phyloP scores from a whole-genome alignment of 2,329 filamentous ascomycete genomes.

The Microdochium paspali region DNA sequence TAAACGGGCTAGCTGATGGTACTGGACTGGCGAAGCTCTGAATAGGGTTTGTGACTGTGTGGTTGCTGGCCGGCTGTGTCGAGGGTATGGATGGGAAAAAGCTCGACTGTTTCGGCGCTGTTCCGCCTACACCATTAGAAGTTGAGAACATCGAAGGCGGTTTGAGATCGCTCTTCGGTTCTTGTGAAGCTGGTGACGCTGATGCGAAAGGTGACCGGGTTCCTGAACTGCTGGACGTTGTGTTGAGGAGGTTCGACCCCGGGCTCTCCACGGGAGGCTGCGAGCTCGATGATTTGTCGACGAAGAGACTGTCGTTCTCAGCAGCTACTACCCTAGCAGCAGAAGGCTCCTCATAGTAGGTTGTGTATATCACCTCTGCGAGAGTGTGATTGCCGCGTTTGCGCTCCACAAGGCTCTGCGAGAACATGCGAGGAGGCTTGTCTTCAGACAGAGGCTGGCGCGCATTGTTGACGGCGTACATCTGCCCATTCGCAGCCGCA shows the following conservation, averaged over 20 bases:
- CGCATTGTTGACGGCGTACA: slow-evolving; percentile 35
- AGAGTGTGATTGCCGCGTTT: slow-evolving; percentile 46
- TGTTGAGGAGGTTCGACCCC: neutral
- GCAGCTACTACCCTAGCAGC: neutral
- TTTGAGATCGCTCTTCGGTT: neutral
- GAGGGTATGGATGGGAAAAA: neutral
- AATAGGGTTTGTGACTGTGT: no score
- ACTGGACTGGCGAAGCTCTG: neutral
- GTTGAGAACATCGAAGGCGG: neutral
- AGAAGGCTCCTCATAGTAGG: slow-evolving; percentile 27
- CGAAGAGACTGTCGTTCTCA: slow-evolving; percentile 16
- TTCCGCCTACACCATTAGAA: neutral
- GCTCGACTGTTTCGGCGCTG: neutral
- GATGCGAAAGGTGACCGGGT: neutral
- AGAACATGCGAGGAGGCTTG: slow-evolving; percentile 46
- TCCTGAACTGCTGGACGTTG: neutral
- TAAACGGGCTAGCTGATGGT: neutral
- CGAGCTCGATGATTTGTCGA: slow-evolving; percentile 8
- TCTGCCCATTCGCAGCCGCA: slow-evolving; percentile 24
- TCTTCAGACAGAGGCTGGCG: slow-evolving; percentile 34
- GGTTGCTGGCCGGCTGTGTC: neutral
- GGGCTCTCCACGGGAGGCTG: neutral
- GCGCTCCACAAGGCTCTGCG: slow-evolving; percentile 45
- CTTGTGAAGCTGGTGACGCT: neutral
- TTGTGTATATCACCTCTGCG: slow-evolving; percentile 45